A percentile compares a stretch with the other conserved stretches of the same genome.
Conservation (phyloP, 192 early-diverging fungal genomes). For the Coemansia furcata region DNA sequence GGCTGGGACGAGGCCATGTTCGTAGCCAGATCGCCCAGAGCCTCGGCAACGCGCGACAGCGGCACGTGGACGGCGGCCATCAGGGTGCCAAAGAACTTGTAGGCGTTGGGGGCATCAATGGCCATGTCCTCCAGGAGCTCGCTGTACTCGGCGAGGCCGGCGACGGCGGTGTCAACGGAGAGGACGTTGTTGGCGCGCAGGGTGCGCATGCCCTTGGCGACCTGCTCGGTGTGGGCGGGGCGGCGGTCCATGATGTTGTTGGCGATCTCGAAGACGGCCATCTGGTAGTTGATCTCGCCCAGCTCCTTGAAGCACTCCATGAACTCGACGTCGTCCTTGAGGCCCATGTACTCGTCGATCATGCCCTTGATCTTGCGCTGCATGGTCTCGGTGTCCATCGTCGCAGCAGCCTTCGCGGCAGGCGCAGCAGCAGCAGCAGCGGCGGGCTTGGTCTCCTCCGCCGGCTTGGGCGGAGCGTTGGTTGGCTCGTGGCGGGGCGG, state of each 20-base stretch:
- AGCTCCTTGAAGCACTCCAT: conserved; percentile 69
- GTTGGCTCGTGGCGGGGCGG: conserved; percentile 39
- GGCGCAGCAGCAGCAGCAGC: not conserved
- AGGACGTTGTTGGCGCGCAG: conserved; percentile 51
- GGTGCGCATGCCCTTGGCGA: conserved; percentile 52
- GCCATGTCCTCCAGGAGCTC: conserved; percentile 70
- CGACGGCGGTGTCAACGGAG: conserved; percentile 52
- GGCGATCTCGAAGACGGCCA: conserved; percentile 57
- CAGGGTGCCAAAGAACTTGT: conserved; percentile 62
- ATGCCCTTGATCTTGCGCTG: conserved; percentile 56
- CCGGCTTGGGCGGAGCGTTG: conserved; percentile 23
- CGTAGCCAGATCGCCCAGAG: conserved; percentile 42
- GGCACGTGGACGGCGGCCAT: conserved; percentile 57
- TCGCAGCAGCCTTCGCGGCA: not conserved
- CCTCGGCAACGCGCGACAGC: conserved; percentile 41
- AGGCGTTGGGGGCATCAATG: conserved; percentile 68
- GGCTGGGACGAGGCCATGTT: conserved; percentile 27
- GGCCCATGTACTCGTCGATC: conserved; percentile 60
- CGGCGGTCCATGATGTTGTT: conserved; percentile 64
- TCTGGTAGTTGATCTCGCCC: conserved; percentile 57
- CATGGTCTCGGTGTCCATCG: conserved; percentile 52
- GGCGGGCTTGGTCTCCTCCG: not conserved
- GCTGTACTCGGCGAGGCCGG: conserved; percentile 54
- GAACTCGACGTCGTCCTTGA: conserved; percentile 62
- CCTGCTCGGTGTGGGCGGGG: conserved; percentile 54